Evolutionary conservation across 257 asterid species (phyloP).

Genomic region (Plantago ovata): DNA sequence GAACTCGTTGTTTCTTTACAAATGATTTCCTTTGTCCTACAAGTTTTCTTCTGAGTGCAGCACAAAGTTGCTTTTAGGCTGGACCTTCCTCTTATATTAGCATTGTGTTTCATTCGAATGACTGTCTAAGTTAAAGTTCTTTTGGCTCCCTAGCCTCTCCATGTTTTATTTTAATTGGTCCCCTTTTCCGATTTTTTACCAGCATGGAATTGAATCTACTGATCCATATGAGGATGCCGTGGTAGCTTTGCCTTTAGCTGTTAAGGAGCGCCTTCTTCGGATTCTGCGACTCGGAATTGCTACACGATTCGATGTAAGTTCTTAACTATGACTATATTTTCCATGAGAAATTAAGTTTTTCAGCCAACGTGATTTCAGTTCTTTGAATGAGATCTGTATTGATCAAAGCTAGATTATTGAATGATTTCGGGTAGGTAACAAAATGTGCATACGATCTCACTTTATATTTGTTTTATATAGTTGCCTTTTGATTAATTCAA

Average conservation of each 20-base stretch:
- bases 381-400: no score
- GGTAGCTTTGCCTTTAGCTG: conserved; percentile 61
- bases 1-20: background rate
- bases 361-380: background rate
- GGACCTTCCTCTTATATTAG: conserved; percentile 2
- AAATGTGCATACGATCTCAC: no score
- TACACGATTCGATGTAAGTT: conserved; percentile 80
- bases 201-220: conserved; percentile 43
- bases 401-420: no score
- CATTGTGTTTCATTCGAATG: background rate
- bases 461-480: no score
- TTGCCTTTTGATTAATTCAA: no score
- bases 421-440: no score
- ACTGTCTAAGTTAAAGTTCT: background rate
- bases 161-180: conserved; percentile 9
- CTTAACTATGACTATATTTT: conserved; percentile 8
- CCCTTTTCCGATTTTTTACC: conserved; percentile 10
- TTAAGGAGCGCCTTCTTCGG: conserved; percentile 85
- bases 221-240: conserved; percentile 90
- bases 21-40: background rate
- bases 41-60: background rate
- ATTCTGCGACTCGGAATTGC: conserved; percentile 88
- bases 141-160: conserved; percentile 10
- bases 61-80: background rate
- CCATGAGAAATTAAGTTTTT: conserved; percentile 18